Evolutionary conservation across 2,329 filamentous ascomycete species (phyloP), one percentile per base, ranked within the genome.

Genomic region (Colletotrichum noveboracense): DNA sequence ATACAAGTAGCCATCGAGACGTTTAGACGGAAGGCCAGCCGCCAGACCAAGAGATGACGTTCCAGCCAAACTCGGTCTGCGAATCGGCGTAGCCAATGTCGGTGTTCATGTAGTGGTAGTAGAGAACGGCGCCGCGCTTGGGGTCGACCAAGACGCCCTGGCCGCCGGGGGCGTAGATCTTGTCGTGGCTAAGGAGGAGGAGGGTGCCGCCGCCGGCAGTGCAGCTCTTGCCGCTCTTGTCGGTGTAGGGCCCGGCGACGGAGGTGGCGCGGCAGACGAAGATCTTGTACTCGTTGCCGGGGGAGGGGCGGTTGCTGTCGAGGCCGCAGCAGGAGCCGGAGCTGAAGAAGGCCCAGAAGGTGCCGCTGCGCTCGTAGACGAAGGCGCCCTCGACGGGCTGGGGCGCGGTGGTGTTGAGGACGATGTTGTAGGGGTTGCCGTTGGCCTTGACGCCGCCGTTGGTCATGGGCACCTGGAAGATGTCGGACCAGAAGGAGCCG

Each of bases 401-500:
- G 0, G 82, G 83, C 3, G 88, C 88, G 2, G 82, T 84, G 0
- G 88, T 82, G 76, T 92, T 86, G 82, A 88, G 93, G 3, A 89
- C 87, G 66, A 93, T 83, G 67, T 92, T 87, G 73, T 86, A 80
- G 1, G 80, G 75, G 10, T 67, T 72, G 6, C 80, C 78, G 4
- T 80, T 74, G 5, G 79, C 79, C 26, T 80, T 82, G 13, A 81
- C 84, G 9, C 82, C 80, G 3, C 81, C 78, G 36, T 80, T 80
- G 43, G 78, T 80, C 82, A 94, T 88, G 43, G 85, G 80, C 2
- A 91, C 90, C 80, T 91, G 90, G 84, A 91, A 93, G 74, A 94
- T 87, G 79, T 92, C 89, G 8, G 85, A 82, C 92, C 92, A 95
- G 87, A 94, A 95, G 14, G 91, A 93, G 28, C 93, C 93, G 77